phyloP scores from a whole-genome alignment of 495 filamentous ascomycete species.

The Pyrenopolyporus hunteri region DNA sequence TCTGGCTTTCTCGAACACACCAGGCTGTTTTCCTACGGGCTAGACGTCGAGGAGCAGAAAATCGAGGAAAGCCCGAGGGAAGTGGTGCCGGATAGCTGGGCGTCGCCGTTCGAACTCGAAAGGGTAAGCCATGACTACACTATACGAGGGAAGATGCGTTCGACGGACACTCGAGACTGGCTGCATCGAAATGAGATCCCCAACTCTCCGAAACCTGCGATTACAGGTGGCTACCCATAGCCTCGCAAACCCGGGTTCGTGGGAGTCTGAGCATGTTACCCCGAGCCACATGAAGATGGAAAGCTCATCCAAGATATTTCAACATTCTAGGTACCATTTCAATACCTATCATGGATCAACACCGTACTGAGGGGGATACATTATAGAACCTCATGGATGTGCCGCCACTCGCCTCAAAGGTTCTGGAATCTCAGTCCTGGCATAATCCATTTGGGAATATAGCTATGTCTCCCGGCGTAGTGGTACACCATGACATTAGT shows the following conservation, averaged over 20 bases:
- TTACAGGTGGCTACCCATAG: too few relatives aligned
- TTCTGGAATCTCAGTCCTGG: too few relatives aligned
- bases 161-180: not conserved
- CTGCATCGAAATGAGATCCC: not conserved
- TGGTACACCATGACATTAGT: not conserved
- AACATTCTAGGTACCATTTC: too few relatives aligned
- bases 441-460: too few relatives aligned
- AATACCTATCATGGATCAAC: too few relatives aligned
- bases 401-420: too few relatives aligned
- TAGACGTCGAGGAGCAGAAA: not conserved
- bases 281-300: too few relatives aligned
- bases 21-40: not conserved
- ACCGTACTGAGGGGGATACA: too few relatives aligned
- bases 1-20: not conserved
- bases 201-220: too few relatives aligned
- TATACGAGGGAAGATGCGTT: not conserved
- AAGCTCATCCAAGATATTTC: not conserved
- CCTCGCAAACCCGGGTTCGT: too few relatives aligned
- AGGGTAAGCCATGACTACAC: not conserved
- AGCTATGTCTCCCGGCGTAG: not conserved
- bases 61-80: not conserved
- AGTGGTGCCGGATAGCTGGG: not conserved
- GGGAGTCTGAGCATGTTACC: too few relatives aligned
- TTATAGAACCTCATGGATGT: too few relatives aligned
- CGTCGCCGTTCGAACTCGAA: not conserved